phyloP scores from a whole-genome alignment of 495 filamentous ascomycete genomes.

The Lasiosphaeria ovina region DNA sequence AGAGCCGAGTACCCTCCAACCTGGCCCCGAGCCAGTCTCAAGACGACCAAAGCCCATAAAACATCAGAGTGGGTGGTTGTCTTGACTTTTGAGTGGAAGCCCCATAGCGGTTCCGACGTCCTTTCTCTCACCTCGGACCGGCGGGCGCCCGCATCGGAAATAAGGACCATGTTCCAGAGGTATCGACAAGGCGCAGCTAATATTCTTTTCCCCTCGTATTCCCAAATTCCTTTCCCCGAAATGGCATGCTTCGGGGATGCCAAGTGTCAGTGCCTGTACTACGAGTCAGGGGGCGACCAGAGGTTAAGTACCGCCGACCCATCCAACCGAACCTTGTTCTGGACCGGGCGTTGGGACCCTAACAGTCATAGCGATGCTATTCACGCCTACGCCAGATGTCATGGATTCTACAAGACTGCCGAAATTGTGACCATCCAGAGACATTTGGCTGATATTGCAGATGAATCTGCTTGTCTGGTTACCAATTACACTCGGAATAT shows the following conservation, averaged over 20 bases:
- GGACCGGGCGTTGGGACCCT: not conserved
- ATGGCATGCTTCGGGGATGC: constrained; percentile 21
- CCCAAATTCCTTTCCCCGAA: constrained; percentile 17
- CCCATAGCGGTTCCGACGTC: constrained; percentile 18
- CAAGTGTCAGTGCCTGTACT: constrained; percentile 18
- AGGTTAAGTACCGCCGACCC: not conserved
- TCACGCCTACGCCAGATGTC: not conserved
- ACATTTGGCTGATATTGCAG: constrained; percentile 2
- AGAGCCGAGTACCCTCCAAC: constrained; percentile 10
- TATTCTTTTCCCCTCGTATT: constrained; percentile 15
- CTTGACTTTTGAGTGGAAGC: constrained; percentile 20
- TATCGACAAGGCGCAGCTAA: constrained; percentile 21
- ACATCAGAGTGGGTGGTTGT: constrained; percentile 6
- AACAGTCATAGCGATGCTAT: not conserved
- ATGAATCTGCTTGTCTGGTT: constrained; percentile 3
- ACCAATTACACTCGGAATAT: constrained; percentile 17
- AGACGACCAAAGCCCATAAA: not conserved
- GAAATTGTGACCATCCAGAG: constrained; percentile 6
- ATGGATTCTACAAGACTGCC: constrained; percentile 4
- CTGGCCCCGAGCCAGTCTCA: constrained; percentile 23
- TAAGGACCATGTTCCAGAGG: constrained; percentile 22
- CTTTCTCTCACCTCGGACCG: constrained; percentile 17
- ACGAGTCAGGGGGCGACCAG: constrained; percentile 15
- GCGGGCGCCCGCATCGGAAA: constrained; percentile 17
- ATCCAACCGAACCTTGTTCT: constrained; percentile 8